Base-by-base conservation (phyloP, 1,284 basidiomycete genomes). In the Mycosarcoma mackinlayi region DNA sequence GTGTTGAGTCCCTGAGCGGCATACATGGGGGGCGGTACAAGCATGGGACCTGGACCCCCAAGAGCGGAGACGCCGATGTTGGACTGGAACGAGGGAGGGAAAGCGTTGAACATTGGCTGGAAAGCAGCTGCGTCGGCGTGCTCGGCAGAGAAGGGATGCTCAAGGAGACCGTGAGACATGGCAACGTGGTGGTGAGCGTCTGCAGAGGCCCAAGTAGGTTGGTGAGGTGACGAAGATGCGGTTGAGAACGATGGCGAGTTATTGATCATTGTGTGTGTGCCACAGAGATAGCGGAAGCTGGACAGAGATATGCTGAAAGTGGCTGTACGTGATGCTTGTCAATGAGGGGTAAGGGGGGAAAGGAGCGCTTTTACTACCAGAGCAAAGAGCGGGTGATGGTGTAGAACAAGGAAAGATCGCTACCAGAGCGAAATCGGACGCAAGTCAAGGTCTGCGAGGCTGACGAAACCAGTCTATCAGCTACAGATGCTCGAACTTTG, bases 401-500 rank as follows among this genome's bases (percentile, higher is more conserved):
- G 14, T 11, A 46, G 30, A 23, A 21, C 2, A 21, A 19, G 18
- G 28, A 30, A 42, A 18, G 35, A 33, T 33, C 46, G 51, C 56
- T 55, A 34, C 63, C 63, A 44, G 63, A 65, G 63, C 63, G 42
- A 59, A 40, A 41, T 30, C 24, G 35, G 21, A 21, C 25, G 6
- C 27, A 21, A 34, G 9, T 23, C 16, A 39, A 35, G 7, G 30
- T 3, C 13, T 25, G 24, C 24, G 28, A 41, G 28, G 57, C 51
- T 52, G 52, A 66, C 49, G 30, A 34, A 60, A 41, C 63, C 63
- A 44, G 63, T 66, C 63, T 34, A 56, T 56, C 63, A 56, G 61
- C 55, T 49, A 35, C 7, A 25, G 35, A 34, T 10, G 19, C 40
- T n/a, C n/a, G n/a, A n/a, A n/a, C n/a, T n/a, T n/a, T 48, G 25